phyloP scores from a whole-genome alignment of 345 rosid species.

The Rhodamnia argentea region DNA sequence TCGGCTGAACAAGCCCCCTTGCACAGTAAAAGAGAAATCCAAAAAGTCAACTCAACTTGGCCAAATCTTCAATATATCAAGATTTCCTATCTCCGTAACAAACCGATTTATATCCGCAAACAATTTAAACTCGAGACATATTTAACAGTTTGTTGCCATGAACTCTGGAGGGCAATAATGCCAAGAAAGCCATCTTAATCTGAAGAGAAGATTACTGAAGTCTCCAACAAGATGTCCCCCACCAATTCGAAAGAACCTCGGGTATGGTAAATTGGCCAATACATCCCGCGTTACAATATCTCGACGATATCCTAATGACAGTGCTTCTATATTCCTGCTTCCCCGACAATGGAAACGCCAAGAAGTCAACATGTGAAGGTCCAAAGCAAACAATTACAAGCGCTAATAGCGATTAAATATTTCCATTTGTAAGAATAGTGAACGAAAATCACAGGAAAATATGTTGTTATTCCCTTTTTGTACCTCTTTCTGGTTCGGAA shows the following conservation, averaged over 20 bases:
- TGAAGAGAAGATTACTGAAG: not conserved
- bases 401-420: too few species aligned
- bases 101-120: too few species aligned
- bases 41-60: too few species aligned
- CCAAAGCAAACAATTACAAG: not conserved
- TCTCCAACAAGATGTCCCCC: not conserved
- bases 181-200: not conserved
- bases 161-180: not conserved
- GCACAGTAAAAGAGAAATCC: too few species aligned
- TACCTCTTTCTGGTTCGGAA: not conserved
- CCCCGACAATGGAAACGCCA: not conserved
- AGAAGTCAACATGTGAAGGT: not conserved
- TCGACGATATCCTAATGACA: not conserved
- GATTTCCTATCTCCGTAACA: too few species aligned
- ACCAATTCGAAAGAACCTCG: not conserved
- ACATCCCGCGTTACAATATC: not conserved
- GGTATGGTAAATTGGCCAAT: not conserved
- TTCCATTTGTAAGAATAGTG: not conserved
- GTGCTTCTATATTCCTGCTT: not conserved
- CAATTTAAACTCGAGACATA: too few species aligned
- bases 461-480: not conserved
- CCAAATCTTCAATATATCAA: too few species aligned
- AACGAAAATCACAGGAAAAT: fast-evolving
- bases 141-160: not conserved
- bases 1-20: too few species aligned